Evolutionary conservation across 2,329 filamentous ascomycete genomes (phyloP).

Genomic region (Raffaelea albimanens): DNA sequence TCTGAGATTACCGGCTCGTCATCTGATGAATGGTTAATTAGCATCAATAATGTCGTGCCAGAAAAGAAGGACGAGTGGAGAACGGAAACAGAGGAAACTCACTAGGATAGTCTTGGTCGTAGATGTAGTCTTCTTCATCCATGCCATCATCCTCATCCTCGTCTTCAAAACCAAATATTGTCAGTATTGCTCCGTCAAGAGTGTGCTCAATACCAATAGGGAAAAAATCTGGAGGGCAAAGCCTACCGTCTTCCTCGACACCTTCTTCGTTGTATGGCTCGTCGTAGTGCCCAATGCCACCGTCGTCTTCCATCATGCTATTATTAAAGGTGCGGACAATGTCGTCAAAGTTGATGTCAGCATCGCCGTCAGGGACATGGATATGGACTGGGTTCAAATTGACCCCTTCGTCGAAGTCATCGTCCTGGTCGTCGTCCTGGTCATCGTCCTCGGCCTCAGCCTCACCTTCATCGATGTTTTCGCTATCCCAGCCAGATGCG

Average conservation of each 20-base stretch:
- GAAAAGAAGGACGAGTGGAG: no score
- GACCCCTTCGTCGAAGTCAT: constrained; percentile 28
- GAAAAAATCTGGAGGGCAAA: background rate
- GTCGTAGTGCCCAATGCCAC: constrained; percentile 40
- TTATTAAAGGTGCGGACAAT: constrained; percentile 9
- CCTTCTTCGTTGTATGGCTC: constrained; percentile 45
- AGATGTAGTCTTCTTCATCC: constrained; percentile 57
- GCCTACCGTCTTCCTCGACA: constrained; percentile 53
- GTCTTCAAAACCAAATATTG: constrained; percentile 15
- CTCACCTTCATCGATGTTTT: constrained; percentile 46
- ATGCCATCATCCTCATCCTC: constrained; percentile 62
- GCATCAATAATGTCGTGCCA: no score
- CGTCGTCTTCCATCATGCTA: constrained; percentile 24
- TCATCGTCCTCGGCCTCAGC: constrained; percentile 44
- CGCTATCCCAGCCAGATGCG: constrained; percentile 52
- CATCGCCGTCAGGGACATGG: constrained; percentile 33
- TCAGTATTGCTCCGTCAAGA: no score
- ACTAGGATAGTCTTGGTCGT: constrained; percentile 45
- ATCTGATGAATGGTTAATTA: no score
- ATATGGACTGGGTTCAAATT: constrained; percentile 25
- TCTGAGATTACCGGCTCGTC: constrained; percentile 35
- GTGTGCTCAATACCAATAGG: no score
- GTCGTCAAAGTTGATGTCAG: constrained; percentile 22
- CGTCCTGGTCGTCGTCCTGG: constrained; percentile 40
- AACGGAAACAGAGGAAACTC: no score